phyloP scores from a whole-genome alignment of 1,284 basidiomycete genomes.

The Malassezia sp. region DNA sequence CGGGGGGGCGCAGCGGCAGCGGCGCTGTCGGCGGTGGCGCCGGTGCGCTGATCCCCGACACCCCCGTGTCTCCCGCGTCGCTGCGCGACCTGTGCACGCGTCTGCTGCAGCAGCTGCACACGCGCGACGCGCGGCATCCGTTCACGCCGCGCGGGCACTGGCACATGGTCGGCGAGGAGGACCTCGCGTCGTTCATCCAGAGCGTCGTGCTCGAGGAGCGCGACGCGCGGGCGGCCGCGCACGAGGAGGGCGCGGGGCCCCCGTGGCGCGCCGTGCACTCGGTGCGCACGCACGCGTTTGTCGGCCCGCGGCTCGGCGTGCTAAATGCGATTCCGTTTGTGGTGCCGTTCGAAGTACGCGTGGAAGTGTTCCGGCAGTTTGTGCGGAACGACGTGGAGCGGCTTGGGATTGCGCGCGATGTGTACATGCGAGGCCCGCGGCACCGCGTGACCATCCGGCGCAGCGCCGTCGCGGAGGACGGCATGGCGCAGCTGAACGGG shows the following conservation, averaged over 20 bases:
- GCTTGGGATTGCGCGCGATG: slow-evolving; percentile 12
- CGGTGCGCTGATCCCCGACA: too few species aligned
- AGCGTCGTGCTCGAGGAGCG: slow-evolving; percentile 57
- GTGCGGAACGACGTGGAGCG: slow-evolving; percentile 24
- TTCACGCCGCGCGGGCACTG: slow-evolving; percentile 57
- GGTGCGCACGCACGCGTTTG: slow-evolving; percentile 57
- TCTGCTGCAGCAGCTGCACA: slow-evolving; percentile 39
- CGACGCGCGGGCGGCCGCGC: slow-evolving; percentile 17
- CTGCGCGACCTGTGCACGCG: slow-evolving; percentile 29
- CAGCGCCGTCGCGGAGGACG: slow-evolving; percentile 70
- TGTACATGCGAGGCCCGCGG: slow-evolving; percentile 15
- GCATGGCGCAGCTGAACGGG: slow-evolving; percentile 58
- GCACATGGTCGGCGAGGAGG: slow-evolving; percentile 61
- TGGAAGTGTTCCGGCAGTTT: slow-evolving; percentile 61
- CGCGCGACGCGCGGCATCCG: slow-evolving; percentile 27
- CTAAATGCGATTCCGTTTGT: slow-evolving; percentile 94
- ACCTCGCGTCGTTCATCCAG: slow-evolving; percentile 75
- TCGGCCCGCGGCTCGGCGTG: slow-evolving; percentile 74
- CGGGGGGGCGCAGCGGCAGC: too few species aligned
- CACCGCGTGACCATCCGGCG: slow-evolving; percentile 59
- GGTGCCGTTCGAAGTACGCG: slow-evolving; percentile 80
- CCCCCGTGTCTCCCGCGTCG: slow-evolving; percentile 4
- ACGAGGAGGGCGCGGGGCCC: slow-evolving; percentile 10
- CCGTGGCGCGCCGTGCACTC: background rate
- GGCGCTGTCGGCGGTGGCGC: too few species aligned